A percentile compares a stretch with the other conserved stretches of the same genome.
phyloP scores from a whole-genome alignment of 1,139 yeast genomes.

The Diutina mesorugosa region DNA sequence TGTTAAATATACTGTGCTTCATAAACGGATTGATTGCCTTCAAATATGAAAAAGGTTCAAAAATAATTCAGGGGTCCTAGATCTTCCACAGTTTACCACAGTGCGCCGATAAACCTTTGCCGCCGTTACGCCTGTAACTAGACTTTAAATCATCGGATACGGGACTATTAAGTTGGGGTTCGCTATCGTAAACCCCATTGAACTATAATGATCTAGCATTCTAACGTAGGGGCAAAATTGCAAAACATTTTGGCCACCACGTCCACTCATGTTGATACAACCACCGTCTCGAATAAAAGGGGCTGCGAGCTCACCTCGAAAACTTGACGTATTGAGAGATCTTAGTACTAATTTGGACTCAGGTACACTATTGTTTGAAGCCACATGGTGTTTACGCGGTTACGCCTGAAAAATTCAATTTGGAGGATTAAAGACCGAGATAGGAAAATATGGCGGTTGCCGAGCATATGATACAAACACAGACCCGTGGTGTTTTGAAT shows the following conservation, averaged over 20 bases:
- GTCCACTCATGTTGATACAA: too few relatives aligned
- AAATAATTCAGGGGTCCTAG: background rate
- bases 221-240: too few relatives aligned
- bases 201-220: too few relatives aligned
- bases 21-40: background rate
- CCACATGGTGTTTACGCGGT: background rate
- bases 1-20: background rate
- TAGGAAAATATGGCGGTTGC: background rate
- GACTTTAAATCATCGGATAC: too few relatives aligned
- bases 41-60: background rate
- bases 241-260: too few relatives aligned
- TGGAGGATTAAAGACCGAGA: background rate
- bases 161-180: too few relatives aligned
- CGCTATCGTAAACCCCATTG: too few relatives aligned
- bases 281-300: too few relatives aligned
- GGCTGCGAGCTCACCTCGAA: background rate
- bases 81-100: background rate
- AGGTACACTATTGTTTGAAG: background rate
- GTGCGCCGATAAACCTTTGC: too few relatives aligned
- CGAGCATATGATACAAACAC: background rate
- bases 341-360: background rate
- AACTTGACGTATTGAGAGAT: background rate
- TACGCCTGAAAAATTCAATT: background rate
- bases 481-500: too few relatives aligned
- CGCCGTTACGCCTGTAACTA: too few relatives aligned